phyloP scores from a whole-genome alignment of 176 grass and related monocot species.

The Melocanna baccifera region DNA sequence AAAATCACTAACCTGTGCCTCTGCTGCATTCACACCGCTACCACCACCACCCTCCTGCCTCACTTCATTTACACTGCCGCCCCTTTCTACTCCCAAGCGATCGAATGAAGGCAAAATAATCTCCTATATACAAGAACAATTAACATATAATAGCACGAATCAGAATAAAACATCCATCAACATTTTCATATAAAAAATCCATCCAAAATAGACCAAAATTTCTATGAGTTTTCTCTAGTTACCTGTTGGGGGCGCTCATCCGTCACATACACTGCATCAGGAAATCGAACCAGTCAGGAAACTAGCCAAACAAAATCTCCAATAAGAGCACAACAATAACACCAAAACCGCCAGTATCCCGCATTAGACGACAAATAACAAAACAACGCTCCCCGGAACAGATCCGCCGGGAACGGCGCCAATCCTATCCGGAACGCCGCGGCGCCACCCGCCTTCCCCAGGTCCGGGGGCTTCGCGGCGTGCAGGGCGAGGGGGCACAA shows the following conservation, averaged over 20 bases:
- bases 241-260: slow-evolving; percentile 82
- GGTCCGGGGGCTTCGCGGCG: not conserved
- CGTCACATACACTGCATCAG: slow-evolving; percentile 76
- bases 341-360: slow-evolving; percentile 8
- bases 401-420: slow-evolving; percentile 32
- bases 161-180: not conserved
- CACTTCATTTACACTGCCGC: slow-evolving; percentile 26
- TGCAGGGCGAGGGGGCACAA: not conserved
- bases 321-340: not conserved
- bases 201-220: not conserved
- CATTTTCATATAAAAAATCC: not conserved
- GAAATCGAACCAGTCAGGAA: slow-evolving; percentile 39
- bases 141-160: slow-evolving; percentile 16
- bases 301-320: not conserved
- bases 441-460: slow-evolving; percentile 36
- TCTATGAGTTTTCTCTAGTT: not conserved
- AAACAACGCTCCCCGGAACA: slow-evolving; percentile 19
- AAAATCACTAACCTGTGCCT: slow-evolving; percentile 34
- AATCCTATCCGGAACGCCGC: slow-evolving; percentile 38
- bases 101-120: slow-evolving; percentile 45
- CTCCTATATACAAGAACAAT: slow-evolving; percentile 42
- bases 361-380: slow-evolving; percentile 25
- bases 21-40: slow-evolving; percentile 23
- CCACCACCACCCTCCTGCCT: not conserved
- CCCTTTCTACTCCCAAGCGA: not conserved